These are phyloP conservation scores for Salvia hispanica DNA, from an alignment of 257 asterid species.

Conservation along the genomic window DNA sequence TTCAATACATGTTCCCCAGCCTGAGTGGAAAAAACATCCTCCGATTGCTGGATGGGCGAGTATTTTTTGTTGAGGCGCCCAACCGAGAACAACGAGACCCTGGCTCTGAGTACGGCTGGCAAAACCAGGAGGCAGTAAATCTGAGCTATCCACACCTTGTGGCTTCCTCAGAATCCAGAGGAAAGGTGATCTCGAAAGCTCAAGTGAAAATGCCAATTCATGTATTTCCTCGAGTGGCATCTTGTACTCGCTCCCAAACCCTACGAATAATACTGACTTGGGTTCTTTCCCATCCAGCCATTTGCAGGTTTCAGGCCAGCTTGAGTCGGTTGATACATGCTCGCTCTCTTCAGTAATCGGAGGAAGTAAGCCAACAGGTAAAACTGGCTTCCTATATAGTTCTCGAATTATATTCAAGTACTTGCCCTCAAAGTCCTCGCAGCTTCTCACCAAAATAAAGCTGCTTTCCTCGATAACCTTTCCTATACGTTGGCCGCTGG, in stretches of 20 bases:
- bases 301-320: constrained; percentile 24
- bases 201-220: constrained; percentile 46
- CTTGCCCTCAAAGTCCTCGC: constrained; percentile 49
- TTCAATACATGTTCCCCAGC: constrained; percentile 53
- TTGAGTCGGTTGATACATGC: not conserved
- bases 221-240: constrained; percentile 46
- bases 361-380: constrained; percentile 48
- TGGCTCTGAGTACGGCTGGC: constrained; percentile 29
- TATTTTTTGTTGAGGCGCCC: constrained; percentile 52
- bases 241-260: constrained; percentile 58
- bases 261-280: constrained; percentile 47
- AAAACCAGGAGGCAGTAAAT: constrained; percentile 45
- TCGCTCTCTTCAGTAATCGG: constrained; percentile 14
- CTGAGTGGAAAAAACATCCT: constrained; percentile 51
- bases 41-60: constrained; percentile 50
- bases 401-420: constrained; percentile 33
- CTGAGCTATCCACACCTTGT: constrained; percentile 40
- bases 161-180: constrained; percentile 52
- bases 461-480: constrained; percentile 36
- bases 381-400: constrained; percentile 40
- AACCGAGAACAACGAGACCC: constrained; percentile 41
- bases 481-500: too few species aligned
- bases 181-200: constrained; percentile 47
- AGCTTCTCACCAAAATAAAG: constrained; percentile 41
- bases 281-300: constrained; percentile 49